These are phyloP conservation scores for Fusarium domesticum DNA, from an alignment of 2,329 filamentous ascomycete species.

Conservation along the genomic window DNA sequence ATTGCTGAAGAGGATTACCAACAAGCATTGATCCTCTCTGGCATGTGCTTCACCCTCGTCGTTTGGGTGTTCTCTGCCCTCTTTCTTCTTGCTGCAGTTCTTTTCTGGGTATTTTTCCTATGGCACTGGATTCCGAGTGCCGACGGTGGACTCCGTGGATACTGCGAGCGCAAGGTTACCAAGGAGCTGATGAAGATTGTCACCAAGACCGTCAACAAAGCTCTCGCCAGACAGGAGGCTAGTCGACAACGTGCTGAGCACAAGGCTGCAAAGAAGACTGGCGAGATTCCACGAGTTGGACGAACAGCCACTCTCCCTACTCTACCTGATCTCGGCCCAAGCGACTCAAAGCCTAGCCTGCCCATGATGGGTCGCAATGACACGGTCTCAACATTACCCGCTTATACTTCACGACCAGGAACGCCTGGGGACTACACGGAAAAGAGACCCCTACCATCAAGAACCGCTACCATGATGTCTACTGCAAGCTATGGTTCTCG, in stretches of 20 bases:
- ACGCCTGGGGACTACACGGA: slow-evolving; percentile 51
- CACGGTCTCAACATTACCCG: slow-evolving; percentile 59
- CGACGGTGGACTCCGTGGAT: slow-evolving; percentile 77
- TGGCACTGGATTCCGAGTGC: slow-evolving; percentile 85
- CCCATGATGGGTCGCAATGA: slow-evolving; percentile 58
- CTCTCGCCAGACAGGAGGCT: slow-evolving; percentile 73
- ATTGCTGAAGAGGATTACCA: slow-evolving; percentile 71
- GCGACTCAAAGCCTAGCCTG: slow-evolving; percentile 53
- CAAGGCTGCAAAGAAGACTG: slow-evolving; percentile 50
- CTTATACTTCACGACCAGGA: slow-evolving; percentile 58
- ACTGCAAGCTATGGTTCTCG: slow-evolving; percentile 62
- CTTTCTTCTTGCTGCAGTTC: slow-evolving; percentile 66
- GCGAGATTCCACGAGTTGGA: slow-evolving; percentile 48
- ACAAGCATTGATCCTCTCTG: slow-evolving; percentile 78
- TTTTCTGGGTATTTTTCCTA: slow-evolving; percentile 85
- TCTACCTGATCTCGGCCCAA: slow-evolving; percentile 42
- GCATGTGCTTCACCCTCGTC: slow-evolving; percentile 89
- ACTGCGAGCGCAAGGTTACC: slow-evolving; percentile 91
- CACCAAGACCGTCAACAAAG: slow-evolving; percentile 81
- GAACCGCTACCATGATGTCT: slow-evolving; percentile 55
- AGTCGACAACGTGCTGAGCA: slow-evolving; percentile 52
- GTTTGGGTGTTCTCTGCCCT: slow-evolving; percentile 84
- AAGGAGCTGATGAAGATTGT: slow-evolving; percentile 81
- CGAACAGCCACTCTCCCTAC: slow-evolving; percentile 68
- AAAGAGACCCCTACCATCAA: slow-evolving; percentile 46